Evolutionary conservation across 1,284 basidiomycete genomes (phyloP).

Genomic region (Microbotryum silenes-acaulis): DNA sequence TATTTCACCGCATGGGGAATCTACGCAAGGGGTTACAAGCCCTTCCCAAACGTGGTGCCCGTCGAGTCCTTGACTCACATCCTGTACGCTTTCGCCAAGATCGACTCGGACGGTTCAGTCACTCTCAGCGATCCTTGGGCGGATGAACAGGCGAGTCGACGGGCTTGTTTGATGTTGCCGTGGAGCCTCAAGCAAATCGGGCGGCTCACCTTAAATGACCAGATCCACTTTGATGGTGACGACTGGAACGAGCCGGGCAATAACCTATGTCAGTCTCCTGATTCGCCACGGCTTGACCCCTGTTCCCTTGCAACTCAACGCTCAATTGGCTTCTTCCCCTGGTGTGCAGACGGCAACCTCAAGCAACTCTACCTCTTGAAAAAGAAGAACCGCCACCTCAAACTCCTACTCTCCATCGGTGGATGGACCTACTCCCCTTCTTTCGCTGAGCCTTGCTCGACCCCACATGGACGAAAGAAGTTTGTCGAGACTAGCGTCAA

Average conservation of each 20-base stretch:
- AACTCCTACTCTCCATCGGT: slow-evolving; percentile 42
- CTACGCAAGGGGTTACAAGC: slow-evolving; percentile 23
- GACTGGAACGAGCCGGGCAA: slow-evolving; percentile 66
- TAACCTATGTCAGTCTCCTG: slow-evolving; percentile 10
- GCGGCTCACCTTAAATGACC: too few relatives aligned
- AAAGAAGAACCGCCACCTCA: slow-evolving; percentile 53
- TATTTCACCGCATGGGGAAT: slow-evolving; percentile 56
- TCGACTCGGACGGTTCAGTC: slow-evolving; percentile 54
- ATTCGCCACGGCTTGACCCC: too few relatives aligned
- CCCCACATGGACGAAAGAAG: slow-evolving; percentile 46
- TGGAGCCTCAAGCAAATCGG: too few relatives aligned
- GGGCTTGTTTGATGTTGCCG: not conserved
- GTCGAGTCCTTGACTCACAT: slow-evolving; percentile 63
- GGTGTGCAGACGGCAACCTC: slow-evolving; percentile 65
- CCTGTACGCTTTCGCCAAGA: slow-evolving; percentile 79
- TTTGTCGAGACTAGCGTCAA: slow-evolving; percentile 67
- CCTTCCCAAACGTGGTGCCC: slow-evolving; percentile 50
- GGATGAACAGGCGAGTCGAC: slow-evolving; percentile 57
- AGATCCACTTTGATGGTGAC: slow-evolving; percentile 55
- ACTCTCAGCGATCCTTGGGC: slow-evolving; percentile 69
- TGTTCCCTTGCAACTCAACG: slow-evolving; percentile 3
- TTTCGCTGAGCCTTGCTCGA: slow-evolving; percentile 27
- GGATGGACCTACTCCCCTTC: slow-evolving; percentile 39
- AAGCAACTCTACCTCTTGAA: slow-evolving; percentile 81
- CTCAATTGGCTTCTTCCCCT: slow-evolving; percentile 10